Evolutionary conservation across 1,284 basidiomycete genomes (phyloP).

Genomic region (Vanrija humicola): DNA sequence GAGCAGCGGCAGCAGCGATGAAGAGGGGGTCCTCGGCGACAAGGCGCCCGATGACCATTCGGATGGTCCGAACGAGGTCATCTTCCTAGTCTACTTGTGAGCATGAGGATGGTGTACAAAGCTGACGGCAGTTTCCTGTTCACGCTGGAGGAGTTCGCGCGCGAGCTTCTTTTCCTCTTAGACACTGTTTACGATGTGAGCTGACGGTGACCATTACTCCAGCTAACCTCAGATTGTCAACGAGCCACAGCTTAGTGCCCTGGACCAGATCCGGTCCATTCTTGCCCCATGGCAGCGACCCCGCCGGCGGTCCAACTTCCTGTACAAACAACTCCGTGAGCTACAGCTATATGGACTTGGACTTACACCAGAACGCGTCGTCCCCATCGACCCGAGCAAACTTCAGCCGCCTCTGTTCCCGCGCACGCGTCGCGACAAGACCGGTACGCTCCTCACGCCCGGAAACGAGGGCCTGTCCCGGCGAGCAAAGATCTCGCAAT

Average conservation of each 20-base stretch:
- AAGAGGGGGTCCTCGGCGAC: conserved; percentile 2
- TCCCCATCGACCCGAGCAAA: conserved; percentile 57
- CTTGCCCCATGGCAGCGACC: conserved; percentile 12
- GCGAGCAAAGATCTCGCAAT: conserved; percentile 61
- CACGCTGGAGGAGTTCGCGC: conserved; percentile 84
- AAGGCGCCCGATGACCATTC: conserved; percentile 10
- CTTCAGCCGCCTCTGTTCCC: conserved; percentile 67
- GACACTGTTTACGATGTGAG: conserved; percentile 66
- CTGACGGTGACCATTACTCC: not conserved
- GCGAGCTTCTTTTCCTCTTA: conserved; percentile 72
- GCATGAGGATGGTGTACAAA: conserved; percentile 40
- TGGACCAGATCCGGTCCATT: conserved; percentile 32
- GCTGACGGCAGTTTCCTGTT: conserved; percentile 78
- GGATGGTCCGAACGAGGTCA: conserved; percentile 50
- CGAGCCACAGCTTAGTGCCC: conserved; percentile 22
- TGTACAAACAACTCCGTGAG: conserved; percentile 44
- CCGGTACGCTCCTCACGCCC: conserved; percentile 78
- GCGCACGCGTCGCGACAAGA: conserved; percentile 72
- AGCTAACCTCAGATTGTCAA: conserved; percentile 30
- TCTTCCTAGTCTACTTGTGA: conserved; percentile 87
- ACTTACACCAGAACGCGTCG: conserved; percentile 58
- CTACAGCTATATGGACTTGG: not conserved
- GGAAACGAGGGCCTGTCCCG: conserved; percentile 57
- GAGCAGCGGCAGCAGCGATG: conserved; percentile 16
- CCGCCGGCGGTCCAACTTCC: conserved; percentile 3